These are phyloP conservation scores for Lachnellula occidentalis DNA, from an alignment of 2,329 filamentous ascomycete genomes.

Conservation along the genomic window DNA sequence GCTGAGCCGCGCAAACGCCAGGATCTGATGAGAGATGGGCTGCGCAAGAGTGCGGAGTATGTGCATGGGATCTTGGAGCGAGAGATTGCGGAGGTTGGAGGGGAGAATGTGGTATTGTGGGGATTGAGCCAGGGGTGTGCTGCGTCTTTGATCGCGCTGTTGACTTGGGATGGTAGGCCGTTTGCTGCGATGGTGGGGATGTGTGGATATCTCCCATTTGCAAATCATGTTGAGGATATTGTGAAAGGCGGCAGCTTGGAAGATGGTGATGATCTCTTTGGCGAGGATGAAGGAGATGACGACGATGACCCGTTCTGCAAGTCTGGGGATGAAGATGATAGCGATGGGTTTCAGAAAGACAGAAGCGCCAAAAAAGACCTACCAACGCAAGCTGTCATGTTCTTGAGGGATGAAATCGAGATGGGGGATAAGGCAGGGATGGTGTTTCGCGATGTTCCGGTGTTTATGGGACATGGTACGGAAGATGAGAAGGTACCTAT, in stretches of 20 bases:
- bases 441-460: conserved; percentile 30
- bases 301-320: conserved; percentile 7
- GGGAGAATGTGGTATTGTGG: conserved; percentile 39
- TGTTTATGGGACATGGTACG: conserved; percentile 44
- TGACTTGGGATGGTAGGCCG: conserved; percentile 39
- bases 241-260: conserved; percentile 7
- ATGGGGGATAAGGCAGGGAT: conserved; percentile 2
- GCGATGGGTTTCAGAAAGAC: neutral
- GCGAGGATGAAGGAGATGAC: neutral
- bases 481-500: conserved; percentile 40
- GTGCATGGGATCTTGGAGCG: conserved; percentile 35
- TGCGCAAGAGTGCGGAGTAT: conserved; percentile 38
- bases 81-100: conserved; percentile 36
- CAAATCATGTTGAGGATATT: conserved; percentile 27
- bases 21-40: conserved; percentile 34
- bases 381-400: conserved; percentile 3
- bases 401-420: conserved; percentile 16
- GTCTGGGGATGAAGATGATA: conserved; percentile 6
- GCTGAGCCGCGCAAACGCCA: conserved; percentile 24
- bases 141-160: conserved; percentile 36
- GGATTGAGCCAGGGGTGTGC: conserved; percentile 52
- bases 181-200: conserved; percentile 39
- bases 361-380: neutral
- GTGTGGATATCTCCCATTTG: conserved; percentile 43
- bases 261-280: conserved; percentile 4